Conservation (phyloP, 192 early-diverging fungal genomes). For the Podila clonocystis region DNA sequence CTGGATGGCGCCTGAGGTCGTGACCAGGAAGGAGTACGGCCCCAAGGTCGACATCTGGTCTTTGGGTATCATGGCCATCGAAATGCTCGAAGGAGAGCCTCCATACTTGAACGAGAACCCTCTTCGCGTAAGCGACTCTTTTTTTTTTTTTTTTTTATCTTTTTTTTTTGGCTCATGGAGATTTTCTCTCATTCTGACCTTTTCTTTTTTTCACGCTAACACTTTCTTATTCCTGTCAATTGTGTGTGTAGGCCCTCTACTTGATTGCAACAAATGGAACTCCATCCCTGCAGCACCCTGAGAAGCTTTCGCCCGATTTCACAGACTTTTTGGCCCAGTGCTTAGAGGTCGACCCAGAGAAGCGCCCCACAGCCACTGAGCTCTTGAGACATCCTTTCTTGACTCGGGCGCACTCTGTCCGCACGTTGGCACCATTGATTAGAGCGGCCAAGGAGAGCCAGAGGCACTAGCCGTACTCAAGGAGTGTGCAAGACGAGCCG, state of each 20-base stretch:
- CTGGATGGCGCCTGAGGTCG: conserved; percentile 99
- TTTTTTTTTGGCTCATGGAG: background rate
- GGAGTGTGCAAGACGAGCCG: too few relatives aligned
- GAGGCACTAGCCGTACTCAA: background rate
- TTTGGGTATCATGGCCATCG: conserved; percentile 97
- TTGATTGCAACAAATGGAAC: conserved; percentile 96
- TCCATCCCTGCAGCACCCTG: conserved; percentile 87
- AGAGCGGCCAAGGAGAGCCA: conserved; percentile 67
- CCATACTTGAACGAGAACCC: conserved; percentile 97
- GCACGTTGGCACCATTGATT: conserved; percentile 83
- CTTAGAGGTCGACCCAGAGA: conserved; percentile 84
- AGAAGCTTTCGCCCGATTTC: conserved; percentile 75
- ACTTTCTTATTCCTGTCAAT: background rate
- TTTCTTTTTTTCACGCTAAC: background rate
- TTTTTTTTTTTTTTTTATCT: conserved; percentile 4
- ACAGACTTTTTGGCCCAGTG: conserved; percentile 82
- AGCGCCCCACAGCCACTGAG: conserved; percentile 79
- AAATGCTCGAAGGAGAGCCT: conserved; percentile 98
- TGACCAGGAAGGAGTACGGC: conserved; percentile 91
- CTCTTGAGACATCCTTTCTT: conserved; percentile 88
- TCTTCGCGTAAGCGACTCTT: conserved; percentile 61
- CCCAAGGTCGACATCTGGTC: conserved; percentile 97
- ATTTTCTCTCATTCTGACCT: background rate
- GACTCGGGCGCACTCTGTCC: conserved; percentile 79
- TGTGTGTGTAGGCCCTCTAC: conserved; percentile 73